phyloP scores from a whole-genome alignment of 331 rosid genomes.

The Dryas integrifolia region DNA sequence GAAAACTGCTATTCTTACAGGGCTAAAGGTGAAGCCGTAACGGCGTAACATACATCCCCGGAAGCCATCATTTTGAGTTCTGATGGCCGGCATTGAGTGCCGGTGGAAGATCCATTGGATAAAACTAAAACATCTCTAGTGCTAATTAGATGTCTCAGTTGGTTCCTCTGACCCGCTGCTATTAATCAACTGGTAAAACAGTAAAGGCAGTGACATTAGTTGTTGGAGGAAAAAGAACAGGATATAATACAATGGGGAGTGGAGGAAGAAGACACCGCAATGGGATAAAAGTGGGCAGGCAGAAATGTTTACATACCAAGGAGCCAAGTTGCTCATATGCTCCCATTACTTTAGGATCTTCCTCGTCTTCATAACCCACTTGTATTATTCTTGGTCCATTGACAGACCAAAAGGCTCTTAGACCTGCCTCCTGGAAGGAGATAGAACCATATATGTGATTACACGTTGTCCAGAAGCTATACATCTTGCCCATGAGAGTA shows the following conservation, averaged over 20 bases:
- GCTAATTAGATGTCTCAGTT: conserved; percentile 29
- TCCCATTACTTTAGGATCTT: conserved; percentile 84
- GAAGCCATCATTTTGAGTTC: neutral
- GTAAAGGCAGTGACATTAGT: conserved; percentile 16
- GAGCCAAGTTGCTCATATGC: conserved; percentile 92
- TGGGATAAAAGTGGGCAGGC: neutral
- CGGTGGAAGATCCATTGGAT: neutral
- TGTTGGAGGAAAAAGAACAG: conserved; percentile 8
- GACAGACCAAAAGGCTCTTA: conserved; percentile 88
- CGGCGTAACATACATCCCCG: neutral
- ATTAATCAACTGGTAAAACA: conserved; percentile 58
- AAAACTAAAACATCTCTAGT: neutral
- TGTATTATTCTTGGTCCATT: conserved; percentile 90
- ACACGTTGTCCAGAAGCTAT: neutral
- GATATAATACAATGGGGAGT: conserved; percentile 1
- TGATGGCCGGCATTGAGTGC: neutral
- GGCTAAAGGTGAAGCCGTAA: neutral
- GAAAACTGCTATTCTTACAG: neutral
- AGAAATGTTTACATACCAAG: conserved; percentile 46
- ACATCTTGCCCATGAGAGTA: neutral
- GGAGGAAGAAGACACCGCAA: conserved; percentile 15
- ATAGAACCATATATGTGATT: neutral
- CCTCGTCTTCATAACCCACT: conserved; percentile 83
- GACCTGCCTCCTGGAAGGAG: conserved; percentile 72
- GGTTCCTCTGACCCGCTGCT: conserved; percentile 52